Conservation (phyloP, 1,284 basidiomycete species). For the Pulveroboletus sp. region DNA sequence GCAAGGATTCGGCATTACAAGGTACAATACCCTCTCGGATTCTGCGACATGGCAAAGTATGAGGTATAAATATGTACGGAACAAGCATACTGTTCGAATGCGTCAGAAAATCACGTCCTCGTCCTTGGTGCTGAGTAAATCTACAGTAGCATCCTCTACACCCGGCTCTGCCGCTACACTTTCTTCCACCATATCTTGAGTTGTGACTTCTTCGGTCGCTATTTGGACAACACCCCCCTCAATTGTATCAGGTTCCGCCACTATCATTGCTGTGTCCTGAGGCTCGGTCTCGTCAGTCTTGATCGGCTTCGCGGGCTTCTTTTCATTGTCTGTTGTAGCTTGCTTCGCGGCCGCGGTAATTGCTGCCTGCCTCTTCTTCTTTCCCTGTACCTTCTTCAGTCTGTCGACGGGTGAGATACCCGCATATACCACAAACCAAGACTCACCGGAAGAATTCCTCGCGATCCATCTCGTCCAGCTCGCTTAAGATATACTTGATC, state of each 20-base stretch:
- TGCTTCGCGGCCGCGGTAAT: conserved; percentile 30
- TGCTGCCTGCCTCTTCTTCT: conserved; percentile 78
- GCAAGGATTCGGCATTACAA: conserved; percentile 4
- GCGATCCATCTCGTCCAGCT: conserved; percentile 96
- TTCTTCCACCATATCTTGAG: conserved; percentile 11
- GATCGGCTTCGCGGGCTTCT: conserved; percentile 30
- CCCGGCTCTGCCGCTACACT: conserved; percentile 4
- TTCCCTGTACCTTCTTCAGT: conserved; percentile 94
- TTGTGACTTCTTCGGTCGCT: conserved; percentile 15
- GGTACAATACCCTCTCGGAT: conserved; percentile 13
- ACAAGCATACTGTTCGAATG: neutral
- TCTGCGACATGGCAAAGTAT: neutral
- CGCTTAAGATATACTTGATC: conserved; percentile 94
- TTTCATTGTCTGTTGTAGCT: conserved; percentile 20
- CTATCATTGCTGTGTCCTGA: conserved; percentile 33
- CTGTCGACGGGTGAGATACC: conserved; percentile 41
- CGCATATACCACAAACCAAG: neutral
- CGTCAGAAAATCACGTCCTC: conserved; percentile 86
- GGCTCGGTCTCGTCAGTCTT: conserved; percentile 20
- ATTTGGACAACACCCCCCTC: conserved; percentile 24
- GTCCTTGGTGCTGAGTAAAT: conserved; percentile 85
- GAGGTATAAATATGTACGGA: conserved; percentile 16
- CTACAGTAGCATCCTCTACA: conserved; percentile 41
- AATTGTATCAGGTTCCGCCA: conserved; percentile 15
- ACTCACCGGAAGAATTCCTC: conserved; percentile 92